Evolutionary conservation across 495 filamentous ascomycete species (phyloP), one percentile per base, ranked within the genome.

Genomic region (Viridothelium virens): DNA sequence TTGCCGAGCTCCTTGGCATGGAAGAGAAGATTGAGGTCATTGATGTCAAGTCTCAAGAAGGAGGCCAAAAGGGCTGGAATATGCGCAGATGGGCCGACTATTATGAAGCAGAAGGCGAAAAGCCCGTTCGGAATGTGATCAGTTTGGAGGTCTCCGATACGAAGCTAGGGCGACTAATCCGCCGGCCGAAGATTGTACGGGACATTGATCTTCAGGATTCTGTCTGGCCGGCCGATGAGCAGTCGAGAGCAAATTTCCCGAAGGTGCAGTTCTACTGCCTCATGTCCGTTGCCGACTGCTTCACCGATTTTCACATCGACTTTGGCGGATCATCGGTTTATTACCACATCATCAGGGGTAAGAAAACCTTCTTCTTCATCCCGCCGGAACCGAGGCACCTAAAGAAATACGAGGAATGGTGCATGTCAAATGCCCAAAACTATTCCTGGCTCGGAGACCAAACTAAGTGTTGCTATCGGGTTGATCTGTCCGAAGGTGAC

Each of bases 221-320:
- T 1, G 87, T 90, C 10, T 91, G 88, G 88, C 87, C 86, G 9
- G 76, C 81, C 56, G 86, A 87, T 59, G 78, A 87, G 59, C 76
- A 80, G 65, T 80, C 80, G 10, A 81, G 83, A 67, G 81, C 78
- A 18, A 83, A 85, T 65, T 83, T 78, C 38, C 85, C 85, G 2
- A 85, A 84, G 66, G 86, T 89, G 9, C 86, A 88, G 64, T 87
- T 88, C 69, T 89, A 89, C 76, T 88, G 84, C 71, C 75, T 91
- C 46, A 91, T 91, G 88, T 91, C 88, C 38, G 89, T 91, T 18
- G 85, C 87, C 25, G 86, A 91, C 72, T 89, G 87, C 67, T 91
- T 88, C 67, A 91, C 88, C 33, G 88, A 91, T 75, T 91, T 91
- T 68, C 88, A 91, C 73, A 88, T 91, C 69, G 88, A 91, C 72